Evolutionary conservation across 768 basidiomycete species (phyloP).

Genomic region (Pulveroboletus sp.): DNA sequence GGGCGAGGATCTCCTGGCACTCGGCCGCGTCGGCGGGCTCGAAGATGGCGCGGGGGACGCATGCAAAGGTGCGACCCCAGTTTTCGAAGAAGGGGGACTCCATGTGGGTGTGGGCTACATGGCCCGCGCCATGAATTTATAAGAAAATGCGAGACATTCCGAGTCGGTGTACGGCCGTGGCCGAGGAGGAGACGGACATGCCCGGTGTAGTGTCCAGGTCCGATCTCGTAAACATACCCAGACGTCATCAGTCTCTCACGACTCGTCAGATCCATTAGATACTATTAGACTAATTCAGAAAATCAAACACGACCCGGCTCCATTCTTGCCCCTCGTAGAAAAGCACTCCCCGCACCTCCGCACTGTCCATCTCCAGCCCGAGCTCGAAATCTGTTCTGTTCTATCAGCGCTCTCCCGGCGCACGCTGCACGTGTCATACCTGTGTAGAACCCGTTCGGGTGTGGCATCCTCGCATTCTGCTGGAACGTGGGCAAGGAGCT

Average conservation of each 20-base stretch:
- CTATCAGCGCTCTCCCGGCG: background rate
- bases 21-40: conserved; percentile 67
- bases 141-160: background rate
- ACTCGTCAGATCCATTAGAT: background rate
- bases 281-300: conserved; percentile 30
- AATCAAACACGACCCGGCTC: conserved; percentile 68
- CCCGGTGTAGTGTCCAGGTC: background rate
- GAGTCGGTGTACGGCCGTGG: background rate
- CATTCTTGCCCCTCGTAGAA: conserved; percentile 74
- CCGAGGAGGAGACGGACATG: conserved; percentile 2
- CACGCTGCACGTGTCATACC: conserved; percentile 37
- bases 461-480: conserved; percentile 57
- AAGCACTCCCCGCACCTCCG: conserved; percentile 79
- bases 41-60: conserved; percentile 67
- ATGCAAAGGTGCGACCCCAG: conserved; percentile 81
- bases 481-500: conserved; percentile 74
- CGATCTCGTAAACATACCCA: background rate
- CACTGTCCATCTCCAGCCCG: conserved; percentile 79
- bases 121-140: background rate
- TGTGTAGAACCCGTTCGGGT: conserved; percentile 70
- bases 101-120: no score
- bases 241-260: background rate
- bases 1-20: conserved; percentile 72
- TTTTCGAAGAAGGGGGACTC: conserved; percentile 68
- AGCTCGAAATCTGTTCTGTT: conserved; percentile 72